Base-by-base conservation (phyloP, 2,329 filamentous ascomycete species). In the Rasamsonia emersonii region DNA sequence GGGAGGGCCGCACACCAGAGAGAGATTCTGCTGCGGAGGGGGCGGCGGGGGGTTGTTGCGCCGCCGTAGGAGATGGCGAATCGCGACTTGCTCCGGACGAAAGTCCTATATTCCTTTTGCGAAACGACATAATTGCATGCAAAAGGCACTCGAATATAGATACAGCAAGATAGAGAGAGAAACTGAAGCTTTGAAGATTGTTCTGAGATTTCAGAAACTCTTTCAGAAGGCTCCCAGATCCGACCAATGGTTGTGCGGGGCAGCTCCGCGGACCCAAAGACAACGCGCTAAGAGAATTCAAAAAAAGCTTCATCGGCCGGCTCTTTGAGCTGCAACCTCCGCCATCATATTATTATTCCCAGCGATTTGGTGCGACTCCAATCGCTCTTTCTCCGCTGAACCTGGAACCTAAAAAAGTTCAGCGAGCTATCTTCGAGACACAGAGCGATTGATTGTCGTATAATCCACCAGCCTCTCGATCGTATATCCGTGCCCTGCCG, bases 1-100 rank as follows among this genome's bases (percentile, higher is more conserved):
- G 85, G 9, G 91, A 98, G 10, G 89, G 85, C 30, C 89, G 77
- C 14, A 86, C 71, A 11, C 79, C 78, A 25, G 65, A 60, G 11
- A 52, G 50, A 9, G 53, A 37, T 28, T 55, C 49, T 16, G 15
- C 28, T 7, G n/a, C 23, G 36, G 47, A 46, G 10, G 38, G 56
- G 20, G 38, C 29, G 28, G 44, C 42, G 33, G 52, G 41, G 28
- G 44, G 38, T 32, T 47, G 40, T 32, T 47, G 49, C 32, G 45
- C 30, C 29, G 45, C 23, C 28, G 40, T 38, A 43, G 51, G 54
- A 30, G 46, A 39, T n/a, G 36, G 26, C 33, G 56, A 43, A 30
- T 59, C 37, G n/a, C 54, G 53, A 27, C 54, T 50, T 10, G 43
- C 31, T 11, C 61, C 57, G 8, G 57, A 54, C 9, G 68, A 65